Evolutionary conservation across 1,284 basidiomycete genomes (phyloP), one percentile per base, ranked within the genome.

Genomic region (Fistulinella cinereoalba): DNA sequence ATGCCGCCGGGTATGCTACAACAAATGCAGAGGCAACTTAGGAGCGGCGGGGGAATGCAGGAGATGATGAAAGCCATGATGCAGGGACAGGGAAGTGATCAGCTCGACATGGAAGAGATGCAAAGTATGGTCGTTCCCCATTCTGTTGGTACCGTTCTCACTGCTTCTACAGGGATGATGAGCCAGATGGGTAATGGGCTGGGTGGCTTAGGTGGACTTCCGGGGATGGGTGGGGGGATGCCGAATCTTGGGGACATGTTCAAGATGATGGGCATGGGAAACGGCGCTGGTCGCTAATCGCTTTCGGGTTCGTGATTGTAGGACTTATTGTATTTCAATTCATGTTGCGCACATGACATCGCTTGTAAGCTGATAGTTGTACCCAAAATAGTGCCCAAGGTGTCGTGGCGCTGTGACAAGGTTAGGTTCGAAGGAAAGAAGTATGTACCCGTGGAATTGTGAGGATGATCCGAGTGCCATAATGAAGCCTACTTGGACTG

Each of bases 31-130:
- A 74, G 83, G 46, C 88, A 92, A 65, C 77, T 94, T 66, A 78
- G 89, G 40, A 75, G 83, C 41, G 89, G 89, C 6, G 85, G 86
- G 29, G 90, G 89, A n/a, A 89, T 93, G 72, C 88, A 93, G 62
- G 92, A 94, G 66, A 93, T 95, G 88, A 90, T 96, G 88, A 89
- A 88, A 65, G 88, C 92, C 22, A 91, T 94, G 86, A 93, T 95
- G 91, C 88, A 89, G 56, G 87, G 88, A 7, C 85, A 89, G 57
- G 89, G 88, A 56, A 86, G 87, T 18, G 85, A 91, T 61, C 83
- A 88, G 55, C 68, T 83, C 52, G 88, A 91, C 60, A 83, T 90
- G 81, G 87, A 89, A 56, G 88, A 92, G 63, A 89, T 91, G 85
- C 86, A 92, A 68, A 77, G 89, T 85, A 69, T 53, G 76, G 19